Evolutionary conservation across 2,329 filamentous ascomycete species (phyloP), one percentile per base, ranked within the genome.

Genomic region (Claviceps citrina): DNA sequence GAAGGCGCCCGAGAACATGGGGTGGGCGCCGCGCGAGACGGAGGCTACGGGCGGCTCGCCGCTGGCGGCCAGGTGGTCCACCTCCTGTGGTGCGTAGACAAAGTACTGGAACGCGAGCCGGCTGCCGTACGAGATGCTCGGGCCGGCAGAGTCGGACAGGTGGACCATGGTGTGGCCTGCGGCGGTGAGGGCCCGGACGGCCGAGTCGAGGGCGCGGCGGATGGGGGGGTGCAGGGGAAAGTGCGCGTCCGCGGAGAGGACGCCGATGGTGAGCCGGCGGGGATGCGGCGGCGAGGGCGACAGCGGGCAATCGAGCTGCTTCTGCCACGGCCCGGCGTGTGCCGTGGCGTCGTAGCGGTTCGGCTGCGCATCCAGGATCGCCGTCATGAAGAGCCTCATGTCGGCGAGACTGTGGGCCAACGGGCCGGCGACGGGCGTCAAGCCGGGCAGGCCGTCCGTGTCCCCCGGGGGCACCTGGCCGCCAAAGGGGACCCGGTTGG

Each of bases 181-280:
- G 0, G 49, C 52, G 26, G 55, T 48, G 3, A 76, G 49, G 0
- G 47, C 49, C 0, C 53, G 51, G 0, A 61, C 53, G 0, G 66
- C 66, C 0, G 48, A 53, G 5, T 64, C 54, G 1, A 75, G 44
- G 1, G 65, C 57, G 2, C 67, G 58, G 1, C 56, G 59, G 1
- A 74, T 61, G 0, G 70, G 66, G 0, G 72, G 70, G 19, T 72
- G 68, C 0, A 73, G 53, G 0, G 67, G 68, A 24, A 65, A 65
- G 2, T 63, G 52, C 0, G 61, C 54, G 45, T 72, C 66, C 33
- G 67, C 65, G 2, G 61, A 42, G 9, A 71, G 49, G 1, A 74
- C 45, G 0, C 72, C 72, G 30, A 76, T 65, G 0, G 58, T 60
- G 3, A 74, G 45, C 12, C 33, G 53, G 49, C 4, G 42, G 25